phyloP scores from a whole-genome alignment of 176 grass and related monocot species.

The Oryza meyeriana region DNA sequence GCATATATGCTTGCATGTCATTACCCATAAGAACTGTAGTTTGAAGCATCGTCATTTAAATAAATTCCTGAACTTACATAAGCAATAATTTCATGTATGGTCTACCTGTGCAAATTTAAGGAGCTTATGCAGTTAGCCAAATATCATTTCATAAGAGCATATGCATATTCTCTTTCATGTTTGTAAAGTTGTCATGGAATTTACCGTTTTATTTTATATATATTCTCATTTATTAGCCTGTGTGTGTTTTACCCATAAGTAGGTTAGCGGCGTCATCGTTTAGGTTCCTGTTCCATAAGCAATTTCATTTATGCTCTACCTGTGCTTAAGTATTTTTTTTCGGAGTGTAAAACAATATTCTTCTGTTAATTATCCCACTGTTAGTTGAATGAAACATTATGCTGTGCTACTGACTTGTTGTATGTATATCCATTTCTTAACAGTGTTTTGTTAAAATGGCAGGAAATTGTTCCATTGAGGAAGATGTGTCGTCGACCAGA shows the following conservation, averaged over 20 bases:
- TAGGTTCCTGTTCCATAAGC: no score
- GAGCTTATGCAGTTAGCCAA: not conserved
- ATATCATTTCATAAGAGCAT: no score
- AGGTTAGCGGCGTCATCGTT: no score
- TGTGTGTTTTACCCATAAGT: no score
- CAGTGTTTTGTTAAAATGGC: not conserved
- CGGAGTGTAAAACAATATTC: not conserved
- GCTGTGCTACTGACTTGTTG: not conserved
- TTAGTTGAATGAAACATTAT: not conserved
- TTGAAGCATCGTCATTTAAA: not conserved
- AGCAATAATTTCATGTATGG: not conserved
- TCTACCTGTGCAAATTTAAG: not conserved
- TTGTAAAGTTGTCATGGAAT: no score
- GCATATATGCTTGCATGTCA: no score
- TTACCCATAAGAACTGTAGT: no score
- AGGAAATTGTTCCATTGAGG: slow-evolving; percentile 97
- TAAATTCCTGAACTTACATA: not conserved
- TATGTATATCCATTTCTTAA: not conserved
- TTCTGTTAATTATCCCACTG: not conserved
- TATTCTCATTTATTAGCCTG: no score
- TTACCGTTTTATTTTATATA: no score
- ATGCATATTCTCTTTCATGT: no score
- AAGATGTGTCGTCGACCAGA: slow-evolving; percentile 95
- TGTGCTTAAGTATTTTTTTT: no score
- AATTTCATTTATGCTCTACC: no score